These are phyloP conservation scores for Tagetes patula DNA, from an alignment of 129 eudicot genomes.

Conservation along the genomic window DNA sequence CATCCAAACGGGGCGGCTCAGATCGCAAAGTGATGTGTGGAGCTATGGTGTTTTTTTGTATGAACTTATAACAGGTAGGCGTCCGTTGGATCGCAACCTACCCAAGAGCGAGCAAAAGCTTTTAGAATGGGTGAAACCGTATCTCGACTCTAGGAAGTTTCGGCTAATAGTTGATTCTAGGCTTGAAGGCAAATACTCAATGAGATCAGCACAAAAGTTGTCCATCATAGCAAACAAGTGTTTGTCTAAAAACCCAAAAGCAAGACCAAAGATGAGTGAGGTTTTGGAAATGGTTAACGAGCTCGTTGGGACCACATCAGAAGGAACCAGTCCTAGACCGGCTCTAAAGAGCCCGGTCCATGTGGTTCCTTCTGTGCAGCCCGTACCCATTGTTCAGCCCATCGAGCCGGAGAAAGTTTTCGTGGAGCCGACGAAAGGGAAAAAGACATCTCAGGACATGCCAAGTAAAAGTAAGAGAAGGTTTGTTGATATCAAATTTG, in stretches of 20 bases:
- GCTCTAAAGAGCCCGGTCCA: slow-evolving; percentile 35
- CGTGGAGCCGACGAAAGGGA: slow-evolving; percentile 32
- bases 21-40: slow-evolving; percentile 80
- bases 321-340: slow-evolving; percentile 37
- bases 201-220: slow-evolving; percentile 58
- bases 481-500: slow-evolving; percentile 31
- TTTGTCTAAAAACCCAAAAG: slow-evolving; percentile 54
- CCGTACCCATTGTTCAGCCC: slow-evolving; percentile 7
- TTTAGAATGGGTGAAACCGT: slow-evolving; percentile 79
- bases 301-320: slow-evolving; percentile 46
- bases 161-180: slow-evolving; percentile 64
- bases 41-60: slow-evolving; percentile 85
- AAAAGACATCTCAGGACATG: slow-evolving; percentile 33
- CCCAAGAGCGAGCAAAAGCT: slow-evolving; percentile 82
- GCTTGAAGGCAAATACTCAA: slow-evolving; percentile 57
- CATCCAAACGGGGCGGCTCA: slow-evolving; percentile 76
- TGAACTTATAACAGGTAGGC: slow-evolving; percentile 83
- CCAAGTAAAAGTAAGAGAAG: slow-evolving; percentile 48
- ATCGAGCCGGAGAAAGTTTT: slow-evolving; percentile 32
- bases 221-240: slow-evolving; percentile 73
- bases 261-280: slow-evolving; percentile 85
- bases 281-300: slow-evolving; percentile 71
- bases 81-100: slow-evolving; percentile 69
- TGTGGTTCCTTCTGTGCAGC: slow-evolving; percentile 26
- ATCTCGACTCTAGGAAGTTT: slow-evolving; percentile 59